Evolutionary conservation across 2,329 filamentous ascomycete species (phyloP).

Genomic region (Truncatella angustata): DNA sequence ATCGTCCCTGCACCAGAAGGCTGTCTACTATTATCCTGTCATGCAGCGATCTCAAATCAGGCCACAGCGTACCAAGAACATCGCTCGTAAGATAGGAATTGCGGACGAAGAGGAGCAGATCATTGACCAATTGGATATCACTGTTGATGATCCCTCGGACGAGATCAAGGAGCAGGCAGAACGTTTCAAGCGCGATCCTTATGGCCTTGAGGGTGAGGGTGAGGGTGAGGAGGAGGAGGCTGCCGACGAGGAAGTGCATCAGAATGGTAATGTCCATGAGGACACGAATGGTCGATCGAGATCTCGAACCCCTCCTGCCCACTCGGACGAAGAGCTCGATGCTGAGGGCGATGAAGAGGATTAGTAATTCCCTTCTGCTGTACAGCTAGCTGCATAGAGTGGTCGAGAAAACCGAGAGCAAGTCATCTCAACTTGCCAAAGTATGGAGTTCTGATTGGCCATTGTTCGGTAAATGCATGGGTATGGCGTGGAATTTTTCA

Average conservation of each 20-base stretch:
- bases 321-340: slow-evolving; percentile 24
- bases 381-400: neutral
- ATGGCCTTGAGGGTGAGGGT: slow-evolving; percentile 30
- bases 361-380: slow-evolving; percentile 3
- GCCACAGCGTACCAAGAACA: slow-evolving; percentile 63
- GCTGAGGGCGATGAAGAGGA: slow-evolving; percentile 29
- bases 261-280: slow-evolving; percentile 27
- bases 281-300: slow-evolving; percentile 13
- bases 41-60: slow-evolving; percentile 63
- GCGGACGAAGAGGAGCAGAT: slow-evolving; percentile 48
- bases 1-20: slow-evolving; percentile 45
- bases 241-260: slow-evolving; percentile 12
- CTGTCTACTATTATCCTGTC: slow-evolving; percentile 66
- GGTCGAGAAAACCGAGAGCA: too few relatives aligned
- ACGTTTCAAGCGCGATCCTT: slow-evolving; percentile 51
- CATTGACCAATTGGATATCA: slow-evolving; percentile 55
- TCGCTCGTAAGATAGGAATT: slow-evolving; percentile 50
- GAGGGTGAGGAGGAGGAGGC: slow-evolving; percentile 16
- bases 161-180: slow-evolving; percentile 51
- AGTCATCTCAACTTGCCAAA: too few relatives aligned
- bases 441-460: too few relatives aligned
- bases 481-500: too few relatives aligned
- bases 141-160: slow-evolving; percentile 54
- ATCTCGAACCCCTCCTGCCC: slow-evolving; percentile 8
- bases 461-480: too few relatives aligned